phyloP scores from a whole-genome alignment of 805 yeast species.

The Maudiozyma barnettii region DNA sequence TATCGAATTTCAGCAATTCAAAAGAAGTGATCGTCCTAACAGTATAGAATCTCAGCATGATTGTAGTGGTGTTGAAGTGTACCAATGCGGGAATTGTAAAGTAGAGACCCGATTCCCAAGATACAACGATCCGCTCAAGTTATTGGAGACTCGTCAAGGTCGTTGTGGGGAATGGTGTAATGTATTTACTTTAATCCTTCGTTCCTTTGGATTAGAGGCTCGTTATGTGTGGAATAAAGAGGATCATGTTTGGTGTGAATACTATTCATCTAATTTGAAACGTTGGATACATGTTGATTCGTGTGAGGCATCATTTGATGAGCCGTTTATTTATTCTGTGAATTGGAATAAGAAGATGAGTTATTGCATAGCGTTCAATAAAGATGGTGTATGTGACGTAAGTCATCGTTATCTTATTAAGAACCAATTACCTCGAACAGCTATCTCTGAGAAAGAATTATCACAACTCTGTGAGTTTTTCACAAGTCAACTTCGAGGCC shows the following conservation, averaged over 20 bases:
- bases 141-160: conserved; percentile 58
- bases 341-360: conserved; percentile 97
- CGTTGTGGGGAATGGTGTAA: conserved; percentile 97
- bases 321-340: conserved; percentile 63
- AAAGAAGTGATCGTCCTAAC: conserved; percentile 37
- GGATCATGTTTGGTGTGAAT: conserved; percentile 96
- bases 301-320: conserved; percentile 79
- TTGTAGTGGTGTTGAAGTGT: conserved; percentile 55
- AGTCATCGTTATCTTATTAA: conserved; percentile 52
- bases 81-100: conserved; percentile 48
- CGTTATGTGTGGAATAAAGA: conserved; percentile 82
- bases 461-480: conserved; percentile 28
- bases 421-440: conserved; percentile 39
- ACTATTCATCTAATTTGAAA: conserved; percentile 47
- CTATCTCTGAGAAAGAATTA: conserved; percentile 35
- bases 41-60: conserved; percentile 35
- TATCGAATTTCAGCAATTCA: conserved; percentile 30
- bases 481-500: conserved; percentile 30
- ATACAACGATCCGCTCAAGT: conserved; percentile 54
- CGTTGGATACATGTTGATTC: conserved; percentile 87
- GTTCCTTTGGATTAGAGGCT: conserved; percentile 53
- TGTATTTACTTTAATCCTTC: conserved; percentile 60
- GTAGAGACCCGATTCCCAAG: conserved; percentile 56
- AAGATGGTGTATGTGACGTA: conserved; percentile 58
- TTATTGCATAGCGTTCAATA: conserved; percentile 63